These are phyloP conservation scores for Populus ilicifolia DNA, from an alignment of 345 rosid species.

Conservation along the genomic window DNA sequence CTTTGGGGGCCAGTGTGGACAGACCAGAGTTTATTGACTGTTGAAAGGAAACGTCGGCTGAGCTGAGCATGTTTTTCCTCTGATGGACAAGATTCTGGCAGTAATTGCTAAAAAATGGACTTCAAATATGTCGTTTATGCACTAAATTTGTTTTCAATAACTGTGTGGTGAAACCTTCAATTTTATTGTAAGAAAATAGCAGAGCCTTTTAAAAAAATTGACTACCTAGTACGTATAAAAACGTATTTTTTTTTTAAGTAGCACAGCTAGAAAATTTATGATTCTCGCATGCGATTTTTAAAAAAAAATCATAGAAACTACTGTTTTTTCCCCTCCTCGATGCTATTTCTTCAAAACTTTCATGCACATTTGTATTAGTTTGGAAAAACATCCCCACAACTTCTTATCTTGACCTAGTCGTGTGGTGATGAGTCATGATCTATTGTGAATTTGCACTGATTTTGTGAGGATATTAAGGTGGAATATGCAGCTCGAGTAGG, in stretches of 20 bases:
- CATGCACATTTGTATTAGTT: too few relatives aligned
- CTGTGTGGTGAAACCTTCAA: background rate
- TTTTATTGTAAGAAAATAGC: too few relatives aligned
- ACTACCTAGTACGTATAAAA: too few relatives aligned
- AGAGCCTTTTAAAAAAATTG: too few relatives aligned
- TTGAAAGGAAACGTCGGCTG: background rate
- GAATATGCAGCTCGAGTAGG: background rate
- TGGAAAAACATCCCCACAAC: too few relatives aligned
- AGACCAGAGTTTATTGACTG: background rate
- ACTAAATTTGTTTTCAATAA: background rate
- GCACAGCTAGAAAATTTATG: too few relatives aligned
- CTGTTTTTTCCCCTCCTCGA: too few relatives aligned
- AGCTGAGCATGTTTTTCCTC: background rate
- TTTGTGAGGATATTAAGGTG: conserved; percentile 14
- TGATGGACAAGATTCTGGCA: background rate
- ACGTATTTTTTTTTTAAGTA: too few relatives aligned
- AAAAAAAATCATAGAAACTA: too few relatives aligned
- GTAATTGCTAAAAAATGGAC: conserved; percentile 3
- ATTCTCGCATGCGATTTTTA: too few relatives aligned
- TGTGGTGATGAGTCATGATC: background rate
- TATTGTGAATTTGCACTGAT: conserved; percentile 23
- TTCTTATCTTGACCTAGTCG: background rate
- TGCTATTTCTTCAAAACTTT: too few relatives aligned
- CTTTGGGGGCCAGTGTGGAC: conserved; percentile 4
- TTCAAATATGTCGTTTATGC: background rate